Evolutionary conservation across 148 eudicot genomes (phyloP), one percentile per base, ranked within the genome.

Genomic region (Rhododendron henanense): DNA sequence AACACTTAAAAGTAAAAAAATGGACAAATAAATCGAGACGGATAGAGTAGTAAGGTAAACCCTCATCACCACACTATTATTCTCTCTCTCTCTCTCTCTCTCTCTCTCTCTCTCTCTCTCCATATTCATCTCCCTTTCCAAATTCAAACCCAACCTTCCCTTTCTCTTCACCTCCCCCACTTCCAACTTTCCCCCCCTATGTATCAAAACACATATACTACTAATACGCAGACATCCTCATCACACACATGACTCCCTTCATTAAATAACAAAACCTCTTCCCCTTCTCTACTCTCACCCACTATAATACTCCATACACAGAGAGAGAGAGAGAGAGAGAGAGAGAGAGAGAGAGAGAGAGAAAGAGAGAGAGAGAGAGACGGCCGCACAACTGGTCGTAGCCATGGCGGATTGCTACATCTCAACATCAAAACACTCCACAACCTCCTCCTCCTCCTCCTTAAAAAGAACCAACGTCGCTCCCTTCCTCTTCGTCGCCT

Each of bases 361-460:
- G 57, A 63, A 2, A 33, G 35, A 33, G 51, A 53, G 2, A 84
- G 45, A 57, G 21, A 67, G 63, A 47, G 45, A 47, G 57, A 63
- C 9, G 9, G 1, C 41, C 28, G 5, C 15, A 55, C 7, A 55
- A 55, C 7, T 37, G 76, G 33, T 25, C n/a, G 3, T 10, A 81
- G 25, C 83, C 41, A 93, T 91, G 94, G 90, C 89, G 65, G 93
- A 90, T 33, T 86, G 88, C 81, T 90, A 93, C 91, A 86, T 88
- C 59, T 89, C 93, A 0, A 92, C 90, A 47, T 82, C 93, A 73
- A 93, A 93, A 82, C 91, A 51, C 55, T 51, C 55, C 55, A 51
- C 90, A 84, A 44, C 88, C 10, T 0, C 88, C 35, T 0, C 71
- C 83, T 50, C 37, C 84, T 71, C 89, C 33, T 67, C 33, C 84